Evolutionary conservation across 768 basidiomycete species (phyloP).

Genomic region (Tubosaeta sp.): DNA sequence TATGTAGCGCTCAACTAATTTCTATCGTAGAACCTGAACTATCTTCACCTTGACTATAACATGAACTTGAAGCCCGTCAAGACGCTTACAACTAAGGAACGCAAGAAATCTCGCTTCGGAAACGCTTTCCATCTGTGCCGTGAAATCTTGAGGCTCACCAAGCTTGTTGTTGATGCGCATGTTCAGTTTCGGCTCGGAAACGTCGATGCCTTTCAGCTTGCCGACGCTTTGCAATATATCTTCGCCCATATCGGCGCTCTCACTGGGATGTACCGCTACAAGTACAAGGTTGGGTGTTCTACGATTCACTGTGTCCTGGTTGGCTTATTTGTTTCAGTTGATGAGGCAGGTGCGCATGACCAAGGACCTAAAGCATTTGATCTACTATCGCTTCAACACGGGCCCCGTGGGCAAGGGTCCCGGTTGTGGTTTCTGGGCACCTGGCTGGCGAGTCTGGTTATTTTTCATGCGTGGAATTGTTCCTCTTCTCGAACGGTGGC

Average conservation of each 20-base stretch:
- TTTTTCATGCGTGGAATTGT: constrained; percentile 99
- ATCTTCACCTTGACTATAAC: constrained; percentile 95
- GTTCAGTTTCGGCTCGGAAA: constrained; percentile 98
- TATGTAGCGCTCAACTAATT: background rate
- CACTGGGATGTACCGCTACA: constrained; percentile 99
- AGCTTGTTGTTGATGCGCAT: constrained; percentile 97
- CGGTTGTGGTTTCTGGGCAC: constrained; percentile 99
- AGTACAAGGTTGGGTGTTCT: constrained; percentile 76
- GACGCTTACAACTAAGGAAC: constrained; percentile 97
- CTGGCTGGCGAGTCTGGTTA: constrained; percentile 99
- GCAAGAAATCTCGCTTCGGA: constrained; percentile 99
- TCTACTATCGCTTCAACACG: constrained; percentile 99
- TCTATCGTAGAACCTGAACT: constrained; percentile 69
- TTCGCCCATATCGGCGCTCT: constrained; percentile 96
- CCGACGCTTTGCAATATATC: constrained; percentile 96
- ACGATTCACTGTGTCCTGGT: background rate
- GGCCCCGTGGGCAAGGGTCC: constrained; percentile 99
- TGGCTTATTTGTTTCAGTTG: constrained; percentile 44
- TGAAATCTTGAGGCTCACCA: constrained; percentile 95
- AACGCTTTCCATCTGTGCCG: constrained; percentile 98
- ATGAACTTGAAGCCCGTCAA: constrained; percentile 98
- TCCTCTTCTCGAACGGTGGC: constrained; percentile 94
- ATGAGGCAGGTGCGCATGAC: constrained; percentile 99
- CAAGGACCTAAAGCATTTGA: constrained; percentile 97
- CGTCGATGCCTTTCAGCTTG: constrained; percentile 98